Percentiles rank a stretch among this genome's conserved stretches.
These are phyloP conservation scores for Boletus hoseneyae DNA, from an alignment of 1,284 basidiomycete genomes.

Conservation along the genomic window DNA sequence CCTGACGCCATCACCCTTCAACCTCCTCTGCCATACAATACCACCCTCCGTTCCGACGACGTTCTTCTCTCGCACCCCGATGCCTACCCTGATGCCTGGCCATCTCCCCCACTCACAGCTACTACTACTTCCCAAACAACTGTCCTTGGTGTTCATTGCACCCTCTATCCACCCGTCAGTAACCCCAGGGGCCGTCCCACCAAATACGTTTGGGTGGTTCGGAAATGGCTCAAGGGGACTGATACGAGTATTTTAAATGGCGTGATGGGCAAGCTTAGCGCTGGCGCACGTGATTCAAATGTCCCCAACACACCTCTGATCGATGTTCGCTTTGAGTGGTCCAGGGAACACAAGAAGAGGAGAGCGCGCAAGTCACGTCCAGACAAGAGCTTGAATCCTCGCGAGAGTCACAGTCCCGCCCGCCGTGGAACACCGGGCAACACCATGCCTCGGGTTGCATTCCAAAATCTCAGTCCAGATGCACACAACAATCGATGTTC, in stretches of 20 bases:
- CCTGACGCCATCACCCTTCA: slow-evolving; percentile 15
- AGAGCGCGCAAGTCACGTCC: slow-evolving; percentile 15
- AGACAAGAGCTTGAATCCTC: slow-evolving; percentile 19
- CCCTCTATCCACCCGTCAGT: slow-evolving; percentile 39
- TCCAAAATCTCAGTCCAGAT: slow-evolving; percentile 13
- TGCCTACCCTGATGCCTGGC: slow-evolving; percentile 15
- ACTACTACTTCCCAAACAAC: slow-evolving; percentile 45
- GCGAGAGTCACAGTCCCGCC: slow-evolving; percentile 10
- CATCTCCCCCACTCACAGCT: slow-evolving; percentile 11
- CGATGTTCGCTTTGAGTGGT: slow-evolving; percentile 77
- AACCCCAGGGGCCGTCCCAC: slow-evolving; percentile 47
- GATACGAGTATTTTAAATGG: slow-evolving; percentile 40
- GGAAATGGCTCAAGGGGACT: slow-evolving; percentile 71
- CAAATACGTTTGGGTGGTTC: slow-evolving; percentile 81
- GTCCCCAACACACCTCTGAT: slow-evolving; percentile 34
- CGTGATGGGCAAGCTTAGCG: slow-evolving; percentile 37
- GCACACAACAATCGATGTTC: slow-evolving; percentile 20
- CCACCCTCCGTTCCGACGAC: slow-evolving; percentile 15
- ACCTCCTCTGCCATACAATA: slow-evolving; percentile 12
- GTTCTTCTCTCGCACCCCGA: slow-evolving; percentile 6
- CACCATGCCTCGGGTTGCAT: slow-evolving; percentile 1
- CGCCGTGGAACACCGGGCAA: slow-evolving; percentile 6
- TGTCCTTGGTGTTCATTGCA: slow-evolving; percentile 63
- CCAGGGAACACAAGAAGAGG: slow-evolving; percentile 40
- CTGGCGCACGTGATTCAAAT: slow-evolving; percentile 19